phyloP scores from a whole-genome alignment of 1,139 yeast species.

The Geotrichum restrictum region DNA sequence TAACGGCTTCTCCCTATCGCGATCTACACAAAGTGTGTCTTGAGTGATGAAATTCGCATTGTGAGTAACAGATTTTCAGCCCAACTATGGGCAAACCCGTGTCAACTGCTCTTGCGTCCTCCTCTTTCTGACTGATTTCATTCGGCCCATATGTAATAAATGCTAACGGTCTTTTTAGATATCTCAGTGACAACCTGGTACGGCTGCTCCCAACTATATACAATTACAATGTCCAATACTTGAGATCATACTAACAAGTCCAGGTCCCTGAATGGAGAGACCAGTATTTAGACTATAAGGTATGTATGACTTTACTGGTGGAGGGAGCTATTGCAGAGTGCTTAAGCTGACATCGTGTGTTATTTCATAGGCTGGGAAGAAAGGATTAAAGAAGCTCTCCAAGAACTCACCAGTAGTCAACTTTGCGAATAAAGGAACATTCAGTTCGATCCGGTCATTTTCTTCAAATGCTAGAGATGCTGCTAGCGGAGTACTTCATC shows the following conservation, averaged over 20 bases:
- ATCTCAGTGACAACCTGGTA: conserved; percentile 38
- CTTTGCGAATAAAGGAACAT: not conserved
- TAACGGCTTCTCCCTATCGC: not conserved
- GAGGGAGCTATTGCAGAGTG: not conserved
- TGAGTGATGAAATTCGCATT: conserved; percentile 37
- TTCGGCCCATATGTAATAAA: too few species aligned
- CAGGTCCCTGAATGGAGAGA: conserved; percentile 83
- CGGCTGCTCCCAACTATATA: conserved; percentile 11
- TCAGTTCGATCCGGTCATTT: conserved; percentile 5
- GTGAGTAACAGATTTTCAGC: conserved; percentile 24
- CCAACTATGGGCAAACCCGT: too few species aligned
- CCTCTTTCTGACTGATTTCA: too few species aligned
- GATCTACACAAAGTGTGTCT: not conserved
- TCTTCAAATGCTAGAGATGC: conserved; percentile 17
- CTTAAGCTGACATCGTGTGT: not conserved
- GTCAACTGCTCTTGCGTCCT: too few species aligned
- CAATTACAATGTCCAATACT: not conserved
- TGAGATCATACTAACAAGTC: conserved; percentile 35
- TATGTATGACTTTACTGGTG: conserved; percentile 21
- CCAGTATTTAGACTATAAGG: conserved; percentile 73
- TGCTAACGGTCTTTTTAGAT: conserved; percentile 32
- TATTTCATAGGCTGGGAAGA: conserved; percentile 46
- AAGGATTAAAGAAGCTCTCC: conserved; percentile 49
- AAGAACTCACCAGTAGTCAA: conserved; percentile 23
- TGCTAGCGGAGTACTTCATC: conserved; percentile 16